Base-by-base conservation (phyloP, 2,329 filamentous ascomycete genomes). In the Aspergillus melleus region DNA sequence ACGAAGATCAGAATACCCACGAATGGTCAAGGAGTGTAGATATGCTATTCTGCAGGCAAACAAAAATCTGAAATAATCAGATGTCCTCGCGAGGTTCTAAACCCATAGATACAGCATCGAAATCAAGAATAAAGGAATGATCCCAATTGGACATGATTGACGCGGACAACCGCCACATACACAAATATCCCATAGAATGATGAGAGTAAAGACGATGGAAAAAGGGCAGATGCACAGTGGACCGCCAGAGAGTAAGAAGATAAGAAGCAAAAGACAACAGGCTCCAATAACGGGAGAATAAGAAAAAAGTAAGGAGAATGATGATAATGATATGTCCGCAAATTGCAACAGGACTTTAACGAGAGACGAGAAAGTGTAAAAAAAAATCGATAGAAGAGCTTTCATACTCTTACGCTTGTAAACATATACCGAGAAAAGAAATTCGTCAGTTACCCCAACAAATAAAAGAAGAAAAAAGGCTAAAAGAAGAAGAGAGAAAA, bases 391-490 rank as follows among this genome's bases (percentile, higher is more conserved):
- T 36, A 57, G 8, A 69, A 63, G 69, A 68, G 36, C 16, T 63
- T 64, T 74, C 69, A 65, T 71, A 71, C 70, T 70, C 72, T 69
- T 67, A 70, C 62, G 64, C 66, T 68, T 61, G 61, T 55, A 64
- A 66, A 49, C 59, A 69, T 64, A 66, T 61, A 63, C 62, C 64
- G 65, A 69, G 66, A 66, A 74, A 73, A 73, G 67, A 74, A 63
- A 72, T 72, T 74, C 72, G 71, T 74, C 70, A 74, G 63, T 59
- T 61, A 65, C 63, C 65, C 63, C 61, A 62, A 65, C 60, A 60
- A 51, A 56, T 61, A 49, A 58, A 62, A 55, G 57, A 69, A 66
- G 53, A 59, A 60, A 60, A 58, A 57, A 50, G 26, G 49, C 50
- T 36, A 46, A 55, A 29, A 56, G 29, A 19, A 47, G 29, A 50